phyloP scores from a whole-genome alignment of 192 early-diverging fungal genomes.

The Coemansia sp. region DNA sequence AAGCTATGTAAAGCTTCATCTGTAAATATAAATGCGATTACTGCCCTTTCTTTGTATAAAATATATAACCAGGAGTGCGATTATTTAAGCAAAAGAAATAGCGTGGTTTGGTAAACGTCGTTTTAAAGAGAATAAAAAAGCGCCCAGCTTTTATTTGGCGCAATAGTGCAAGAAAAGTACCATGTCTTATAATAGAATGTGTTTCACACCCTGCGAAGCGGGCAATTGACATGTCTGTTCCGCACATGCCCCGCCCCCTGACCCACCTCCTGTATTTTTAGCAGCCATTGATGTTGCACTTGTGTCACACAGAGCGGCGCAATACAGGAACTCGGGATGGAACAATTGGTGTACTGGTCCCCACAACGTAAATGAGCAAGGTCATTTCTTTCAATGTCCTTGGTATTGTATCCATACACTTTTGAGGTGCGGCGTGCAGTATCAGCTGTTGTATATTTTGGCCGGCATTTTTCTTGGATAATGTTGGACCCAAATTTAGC shows the following conservation, averaged over 20 bases:
- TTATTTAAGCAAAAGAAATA: neutral
- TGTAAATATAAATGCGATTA: constrained; percentile 2
- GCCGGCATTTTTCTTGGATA: no score
- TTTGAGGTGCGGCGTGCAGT: no score
- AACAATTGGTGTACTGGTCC: no score
- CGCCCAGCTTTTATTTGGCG: neutral
- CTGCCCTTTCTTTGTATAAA: neutral
- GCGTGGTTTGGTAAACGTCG: neutral
- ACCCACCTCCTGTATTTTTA: neutral
- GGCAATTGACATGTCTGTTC: neutral
- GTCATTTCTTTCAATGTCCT: no score
- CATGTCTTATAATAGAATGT: neutral
- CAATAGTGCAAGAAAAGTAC: constrained; percentile 5
- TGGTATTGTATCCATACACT: no score
- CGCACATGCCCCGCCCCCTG: neutral
- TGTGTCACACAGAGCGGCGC: neutral
- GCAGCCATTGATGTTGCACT: neutral
- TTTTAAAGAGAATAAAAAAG: neutral
- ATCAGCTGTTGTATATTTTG: no score
- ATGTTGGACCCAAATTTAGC: no score
- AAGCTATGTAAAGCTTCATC: constrained; percentile 5
- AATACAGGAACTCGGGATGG: neutral
- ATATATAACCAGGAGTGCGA: constrained; percentile 1
- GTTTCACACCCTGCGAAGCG: neutral
- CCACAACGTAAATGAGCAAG: no score